phyloP scores from a whole-genome alignment of 1,284 basidiomycete species.

The Somion occarium region DNA sequence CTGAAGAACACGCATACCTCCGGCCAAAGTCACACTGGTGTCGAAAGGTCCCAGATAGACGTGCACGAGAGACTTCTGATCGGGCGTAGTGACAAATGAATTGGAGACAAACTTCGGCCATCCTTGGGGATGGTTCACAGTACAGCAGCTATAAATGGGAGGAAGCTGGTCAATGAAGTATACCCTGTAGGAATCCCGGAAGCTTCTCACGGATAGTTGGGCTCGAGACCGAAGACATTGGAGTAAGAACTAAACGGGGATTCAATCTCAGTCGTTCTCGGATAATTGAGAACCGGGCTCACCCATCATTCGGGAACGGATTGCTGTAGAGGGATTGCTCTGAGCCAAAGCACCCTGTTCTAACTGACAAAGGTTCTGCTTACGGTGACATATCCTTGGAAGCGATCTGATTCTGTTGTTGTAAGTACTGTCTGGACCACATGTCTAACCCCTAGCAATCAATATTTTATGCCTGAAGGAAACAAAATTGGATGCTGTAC shows the following conservation, averaged over 20 bases:
- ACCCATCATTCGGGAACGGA: slow-evolving; percentile 51
- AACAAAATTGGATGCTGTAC: slow-evolving; percentile 19
- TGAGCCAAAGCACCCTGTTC: background rate
- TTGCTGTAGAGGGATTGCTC: slow-evolving; percentile 30
- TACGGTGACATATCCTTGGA: slow-evolving; percentile 54
- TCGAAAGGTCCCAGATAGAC: slow-evolving; percentile 54
- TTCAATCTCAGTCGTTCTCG: background rate
- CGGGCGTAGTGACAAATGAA: slow-evolving; percentile 47
- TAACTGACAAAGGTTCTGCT: slow-evolving; percentile 16
- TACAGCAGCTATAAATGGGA: slow-evolving; percentile 42
- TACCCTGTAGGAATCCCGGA: background rate
- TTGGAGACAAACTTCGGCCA: slow-evolving; percentile 61
- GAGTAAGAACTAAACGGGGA: slow-evolving; percentile 40
- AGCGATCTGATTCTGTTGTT: slow-evolving; percentile 57
- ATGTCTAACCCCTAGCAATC: slow-evolving; percentile 43
- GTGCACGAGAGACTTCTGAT: slow-evolving; percentile 46
- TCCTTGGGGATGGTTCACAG: slow-evolving; percentile 57
- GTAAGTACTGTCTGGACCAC: slow-evolving; percentile 58
- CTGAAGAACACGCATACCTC: slow-evolving; percentile 26
- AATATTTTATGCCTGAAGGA: background rate
- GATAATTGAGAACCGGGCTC: slow-evolving; percentile 13
- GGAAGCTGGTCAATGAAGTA: slow-evolving; percentile 1
- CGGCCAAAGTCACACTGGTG: slow-evolving; percentile 38
- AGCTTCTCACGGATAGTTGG: slow-evolving; percentile 28
- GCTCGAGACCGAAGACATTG: slow-evolving; percentile 46